Percentiles rank a stretch among this genome's conserved stretches.
Conservation (phyloP, 257 asterid species). For the Plantago ovata region DNA sequence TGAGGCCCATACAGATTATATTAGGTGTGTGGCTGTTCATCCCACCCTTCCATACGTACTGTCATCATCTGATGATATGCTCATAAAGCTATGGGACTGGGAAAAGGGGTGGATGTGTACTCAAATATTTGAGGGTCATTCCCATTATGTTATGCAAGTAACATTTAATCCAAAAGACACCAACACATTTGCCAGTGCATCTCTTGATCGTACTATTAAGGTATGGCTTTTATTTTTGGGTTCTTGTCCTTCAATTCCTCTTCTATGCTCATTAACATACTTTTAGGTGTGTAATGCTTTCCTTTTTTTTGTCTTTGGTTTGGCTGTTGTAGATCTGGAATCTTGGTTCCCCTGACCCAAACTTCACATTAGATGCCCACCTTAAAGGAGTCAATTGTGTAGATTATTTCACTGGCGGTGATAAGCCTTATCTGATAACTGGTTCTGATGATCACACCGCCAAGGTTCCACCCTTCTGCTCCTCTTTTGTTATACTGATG, state of each 20-base stretch:
- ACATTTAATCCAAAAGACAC: constrained; percentile 98
- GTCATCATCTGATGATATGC: constrained; percentile 99
- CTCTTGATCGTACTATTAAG: constrained; percentile 97
- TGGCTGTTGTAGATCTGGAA: constrained; percentile 68
- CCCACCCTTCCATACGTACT: constrained; percentile 92
- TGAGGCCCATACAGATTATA: constrained; percentile 97
- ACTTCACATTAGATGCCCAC: constrained; percentile 96
- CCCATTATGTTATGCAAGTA: constrained; percentile 99
- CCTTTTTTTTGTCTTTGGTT: constrained; percentile 16
- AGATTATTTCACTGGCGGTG: constrained; percentile 98
- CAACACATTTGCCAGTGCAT: constrained; percentile 98
- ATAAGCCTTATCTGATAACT: constrained; percentile 87
- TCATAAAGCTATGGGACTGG: constrained; percentile 99
- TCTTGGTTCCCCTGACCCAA: constrained; percentile 98
- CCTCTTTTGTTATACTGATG: constrained; percentile 21
- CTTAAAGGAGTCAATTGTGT: constrained; percentile 96
- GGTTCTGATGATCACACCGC: constrained; percentile 99
- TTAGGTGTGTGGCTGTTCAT: constrained; percentile 97
- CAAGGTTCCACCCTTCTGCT: constrained; percentile 53
- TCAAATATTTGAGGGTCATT: constrained; percentile 98
- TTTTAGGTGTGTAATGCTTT: constrained; percentile 20
- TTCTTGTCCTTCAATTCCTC: not conserved
- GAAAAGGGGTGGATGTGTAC: constrained; percentile 96
- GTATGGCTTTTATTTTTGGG: constrained; percentile 25
- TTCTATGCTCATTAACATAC: constrained; percentile 4